Conservation (phyloP, 495 filamentous ascomycete species). For the Usnea hakonensis region DNA sequence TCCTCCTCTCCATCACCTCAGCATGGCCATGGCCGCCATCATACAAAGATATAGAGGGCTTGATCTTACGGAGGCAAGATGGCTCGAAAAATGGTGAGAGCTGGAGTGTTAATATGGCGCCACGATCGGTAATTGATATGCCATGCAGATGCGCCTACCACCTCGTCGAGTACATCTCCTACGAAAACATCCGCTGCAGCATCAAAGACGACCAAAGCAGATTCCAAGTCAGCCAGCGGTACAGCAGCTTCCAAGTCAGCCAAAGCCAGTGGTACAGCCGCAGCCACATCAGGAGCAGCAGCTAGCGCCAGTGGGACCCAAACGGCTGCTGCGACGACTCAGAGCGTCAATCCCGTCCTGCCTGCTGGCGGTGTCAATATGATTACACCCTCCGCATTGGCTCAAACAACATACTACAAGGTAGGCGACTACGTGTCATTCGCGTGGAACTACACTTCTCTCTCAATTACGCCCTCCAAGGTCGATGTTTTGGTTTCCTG, state of each 20-base stretch:
- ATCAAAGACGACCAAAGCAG: constrained; percentile 1
- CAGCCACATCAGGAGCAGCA: constrained; percentile 19
- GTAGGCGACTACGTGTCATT: constrained; percentile 80
- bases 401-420: constrained; percentile 70
- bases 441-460: constrained; percentile 90
- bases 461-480: constrained; percentile 65
- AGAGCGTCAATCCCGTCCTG: constrained; percentile 46
- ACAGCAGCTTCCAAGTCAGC: constrained; percentile 24
- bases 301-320: constrained; percentile 11
- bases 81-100: constrained; percentile 21
- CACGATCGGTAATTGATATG: neutral
- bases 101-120: neutral
- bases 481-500: constrained; percentile 79
- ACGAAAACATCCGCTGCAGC: neutral
- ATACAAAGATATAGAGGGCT: constrained; percentile 17
- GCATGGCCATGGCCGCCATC: constrained; percentile 45
- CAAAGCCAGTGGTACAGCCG: constrained; percentile 21
- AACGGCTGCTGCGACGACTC: constrained; percentile 28
- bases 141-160: constrained; percentile 4
- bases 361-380: constrained; percentile 72
- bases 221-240: neutral
- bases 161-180: constrained; percentile 2
- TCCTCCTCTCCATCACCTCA: constrained; percentile 40
- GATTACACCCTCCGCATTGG: constrained; percentile 58
- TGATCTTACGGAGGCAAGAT: constrained; percentile 25